Base-by-base conservation (phyloP, 768 basidiomycete species). In the Russula earlei region DNA sequence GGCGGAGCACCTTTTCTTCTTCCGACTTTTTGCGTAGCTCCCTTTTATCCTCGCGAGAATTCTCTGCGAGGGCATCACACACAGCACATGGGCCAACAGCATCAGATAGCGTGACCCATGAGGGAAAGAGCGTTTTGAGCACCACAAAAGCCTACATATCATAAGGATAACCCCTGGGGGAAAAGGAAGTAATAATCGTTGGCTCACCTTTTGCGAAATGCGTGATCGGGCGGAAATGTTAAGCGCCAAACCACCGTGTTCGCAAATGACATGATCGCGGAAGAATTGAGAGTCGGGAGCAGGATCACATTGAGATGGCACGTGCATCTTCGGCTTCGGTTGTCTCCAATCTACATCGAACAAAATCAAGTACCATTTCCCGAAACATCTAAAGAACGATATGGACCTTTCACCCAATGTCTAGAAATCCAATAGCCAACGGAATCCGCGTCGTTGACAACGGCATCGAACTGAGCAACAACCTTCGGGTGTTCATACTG, bases 261-360 rank as follows among this genome's bases (percentile, higher is more conserved):
- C 84, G 66, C 91, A 93, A 3, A 70, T 65, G 47, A 91, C 83
- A 65, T 92, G 78, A 34, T 67, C 65, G 41, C 67, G 62, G 67
- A 76, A 91, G 27, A 79, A 77, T 5, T 67, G 65, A 25, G 78
- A 73, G 63, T 84, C 82, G 5, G 91, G 91, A 14, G 78, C 70
- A 10, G 85, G 86, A 68, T 93, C 91, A 24, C 66, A 69, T 63
- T 79, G 65, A 37, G 70, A 72, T 36, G 68, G 63, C 27, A 71
- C 69, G 65, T 92, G 90, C 86, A 92, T 89, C 68, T 80, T 87
- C 22, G 91, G 91, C 62, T 77, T 84, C 43, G 68, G 64, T 50
- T 80, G 68, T 66, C 74, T 74, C 91, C 91, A 93, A 67, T 89
- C 91, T 92, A 22, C 31, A 43, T 52, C 1, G 45, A 33, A 17